Conservation (phyloP, 164 flowering plant species). For the Magnolia sinica region DNA sequence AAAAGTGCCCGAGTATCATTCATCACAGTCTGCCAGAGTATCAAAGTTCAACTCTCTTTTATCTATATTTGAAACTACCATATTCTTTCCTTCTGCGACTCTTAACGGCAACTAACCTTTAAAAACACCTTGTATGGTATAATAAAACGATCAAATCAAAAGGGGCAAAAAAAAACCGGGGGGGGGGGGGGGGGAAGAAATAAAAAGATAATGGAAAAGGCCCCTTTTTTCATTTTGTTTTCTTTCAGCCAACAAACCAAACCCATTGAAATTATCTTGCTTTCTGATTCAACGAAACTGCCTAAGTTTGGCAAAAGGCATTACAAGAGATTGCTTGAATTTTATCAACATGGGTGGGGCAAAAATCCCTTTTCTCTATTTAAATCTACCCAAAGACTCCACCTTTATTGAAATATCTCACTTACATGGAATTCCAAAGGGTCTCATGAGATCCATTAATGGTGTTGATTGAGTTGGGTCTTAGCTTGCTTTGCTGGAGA, state of each 20-base stretch:
- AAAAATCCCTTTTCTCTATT: constrained; percentile 11
- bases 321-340: constrained; percentile 11
- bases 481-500: background rate
- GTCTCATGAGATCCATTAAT: background rate
- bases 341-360: constrained; percentile 22
- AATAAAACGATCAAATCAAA: no score
- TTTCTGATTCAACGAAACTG: constrained; percentile 1
- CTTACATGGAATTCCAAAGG: background rate
- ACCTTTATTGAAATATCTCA: background rate
- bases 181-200: no score
- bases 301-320: constrained; percentile 41
- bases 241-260: background rate
- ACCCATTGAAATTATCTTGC: background rate
- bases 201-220: no score
- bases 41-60: no score
- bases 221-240: no score
- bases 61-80: no score
- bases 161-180: no score
- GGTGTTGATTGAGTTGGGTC: background rate
- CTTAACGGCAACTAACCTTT: no score
- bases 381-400: constrained; percentile 8
- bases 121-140: no score
- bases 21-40: no score
- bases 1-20: no score
- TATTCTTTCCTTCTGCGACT: no score